A percentile compares a stretch with the other conserved stretches of the same genome.
Conservation (phyloP, 2,329 filamentous ascomycete genomes). For the Fusarium sp. region DNA sequence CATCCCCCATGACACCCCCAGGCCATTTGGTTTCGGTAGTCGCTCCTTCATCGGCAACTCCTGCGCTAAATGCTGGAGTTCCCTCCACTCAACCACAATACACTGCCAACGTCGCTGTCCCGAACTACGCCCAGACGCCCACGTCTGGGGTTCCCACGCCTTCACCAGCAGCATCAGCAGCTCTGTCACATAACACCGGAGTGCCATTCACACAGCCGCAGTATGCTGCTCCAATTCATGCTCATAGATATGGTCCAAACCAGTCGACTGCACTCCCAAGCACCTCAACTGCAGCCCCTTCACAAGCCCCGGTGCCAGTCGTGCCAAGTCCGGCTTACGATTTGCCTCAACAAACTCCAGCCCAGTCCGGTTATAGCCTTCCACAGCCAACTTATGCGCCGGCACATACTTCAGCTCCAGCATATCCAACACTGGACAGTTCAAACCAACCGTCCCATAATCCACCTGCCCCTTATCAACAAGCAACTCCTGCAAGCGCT, state of each 20-base stretch:
- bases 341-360: slow-evolving; percentile 17
- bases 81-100: slow-evolving; percentile 42
- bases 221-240: slow-evolving; percentile 34
- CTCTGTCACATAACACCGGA: slow-evolving; percentile 21
- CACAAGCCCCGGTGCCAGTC: slow-evolving; percentile 5
- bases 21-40: slow-evolving; percentile 19
- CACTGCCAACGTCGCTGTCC: slow-evolving; percentile 28
- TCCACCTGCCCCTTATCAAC: slow-evolving; percentile 26
- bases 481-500: slow-evolving; percentile 3
- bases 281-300: background rate
- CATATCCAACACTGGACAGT: slow-evolving; percentile 8
- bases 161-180: slow-evolving; percentile 7
- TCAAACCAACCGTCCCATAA: slow-evolving; percentile 3
- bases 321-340: slow-evolving; percentile 19
- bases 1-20: slow-evolving; percentile 30
- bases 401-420: slow-evolving; percentile 9
- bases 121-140: slow-evolving; percentile 21
- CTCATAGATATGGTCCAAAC: slow-evolving; percentile 23
- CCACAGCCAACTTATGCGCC: slow-evolving; percentile 43
- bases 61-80: slow-evolving; percentile 19
- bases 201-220: slow-evolving; percentile 40
- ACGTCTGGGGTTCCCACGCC: slow-evolving; percentile 10
- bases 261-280: slow-evolving; percentile 9
- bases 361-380: slow-evolving; percentile 33
- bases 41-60: slow-evolving; percentile 21